A percentile compares a stretch with the other conserved stretches of the same genome.
These are phyloP conservation scores for Ceratobasidium sp. DNA, from an alignment of 1,284 basidiomycete genomes.

Conservation along the genomic window DNA sequence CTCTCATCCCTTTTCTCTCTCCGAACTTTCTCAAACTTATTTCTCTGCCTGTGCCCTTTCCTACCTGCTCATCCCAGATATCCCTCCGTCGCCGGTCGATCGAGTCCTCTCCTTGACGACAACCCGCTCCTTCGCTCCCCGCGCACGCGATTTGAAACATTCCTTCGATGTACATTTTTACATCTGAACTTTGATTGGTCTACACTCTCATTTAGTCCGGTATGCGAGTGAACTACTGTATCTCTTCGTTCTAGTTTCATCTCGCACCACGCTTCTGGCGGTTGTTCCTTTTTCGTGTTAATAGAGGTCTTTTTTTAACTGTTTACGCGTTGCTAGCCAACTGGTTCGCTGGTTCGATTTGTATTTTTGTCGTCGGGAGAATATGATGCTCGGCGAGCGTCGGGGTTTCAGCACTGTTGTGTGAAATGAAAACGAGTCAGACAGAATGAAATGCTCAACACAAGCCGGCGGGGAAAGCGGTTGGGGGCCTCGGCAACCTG, in stretches of 20 bases:
- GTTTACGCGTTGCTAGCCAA: too few relatives aligned
- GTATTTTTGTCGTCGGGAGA: not conserved
- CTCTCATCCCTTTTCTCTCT: not conserved
- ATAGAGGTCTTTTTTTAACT: not conserved
- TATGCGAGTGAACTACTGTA: not conserved
- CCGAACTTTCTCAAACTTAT: conserved; percentile 34
- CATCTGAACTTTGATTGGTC: conserved; percentile 11
- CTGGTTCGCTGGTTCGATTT: not conserved
- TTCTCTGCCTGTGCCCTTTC: not conserved
- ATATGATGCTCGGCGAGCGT: too few relatives aligned
- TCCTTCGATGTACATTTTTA: conserved; percentile 22
- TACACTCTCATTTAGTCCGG: not conserved
- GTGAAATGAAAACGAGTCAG: too few relatives aligned
- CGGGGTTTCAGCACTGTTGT: too few relatives aligned
- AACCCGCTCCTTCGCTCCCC: conserved; percentile 29
- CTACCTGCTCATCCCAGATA: conserved; percentile 28
- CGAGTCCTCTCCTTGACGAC: conserved; percentile 42
- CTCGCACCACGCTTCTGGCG: not conserved
- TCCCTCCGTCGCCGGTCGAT: conserved; percentile 41
- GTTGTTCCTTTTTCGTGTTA: not conserved
- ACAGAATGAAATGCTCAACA: too few relatives aligned
- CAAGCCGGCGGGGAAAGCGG: too few relatives aligned
- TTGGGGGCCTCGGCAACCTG: too few relatives aligned
- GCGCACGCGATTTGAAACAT: conserved; percentile 29
- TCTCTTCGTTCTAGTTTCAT: conserved; percentile 17